These are phyloP conservation scores for Urochloa ruziziensis DNA, from an alignment of 176 grass and related monocot species.

Conservation along the genomic window DNA sequence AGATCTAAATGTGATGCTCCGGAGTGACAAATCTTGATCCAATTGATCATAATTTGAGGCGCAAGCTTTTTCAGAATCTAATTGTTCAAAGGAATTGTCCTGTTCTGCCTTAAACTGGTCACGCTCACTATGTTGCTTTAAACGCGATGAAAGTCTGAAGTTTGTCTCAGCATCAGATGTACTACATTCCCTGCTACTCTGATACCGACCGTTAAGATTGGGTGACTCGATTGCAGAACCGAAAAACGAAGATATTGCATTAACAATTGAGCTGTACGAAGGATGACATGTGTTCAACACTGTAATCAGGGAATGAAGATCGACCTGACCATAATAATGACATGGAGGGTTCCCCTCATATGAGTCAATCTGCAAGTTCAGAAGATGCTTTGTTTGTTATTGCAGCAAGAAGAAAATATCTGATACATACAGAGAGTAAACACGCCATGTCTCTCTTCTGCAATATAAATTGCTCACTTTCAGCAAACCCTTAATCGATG, in stretches of 20 bases:
- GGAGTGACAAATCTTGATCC: conserved; percentile 33
- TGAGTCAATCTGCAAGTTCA: conserved; percentile 75
- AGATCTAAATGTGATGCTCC: conserved; percentile 1
- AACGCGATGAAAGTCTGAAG: conserved; percentile 7
- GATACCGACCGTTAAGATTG: conserved; percentile 26
- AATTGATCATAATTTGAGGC: conserved; percentile 28
- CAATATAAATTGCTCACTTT: conserved; percentile 9
- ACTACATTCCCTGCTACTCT: conserved; percentile 40
- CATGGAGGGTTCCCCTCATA: conserved; percentile 52
- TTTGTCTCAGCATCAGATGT: conserved; percentile 31
- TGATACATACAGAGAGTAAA: conserved; percentile 18
- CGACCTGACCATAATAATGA: conserved; percentile 68
- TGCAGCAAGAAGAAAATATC: conserved; percentile 25
- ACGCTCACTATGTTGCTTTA: conserved; percentile 13
- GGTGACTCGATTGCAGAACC: conserved; percentile 36
- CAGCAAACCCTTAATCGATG: not conserved
- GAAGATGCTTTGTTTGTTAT: conserved; percentile 28
- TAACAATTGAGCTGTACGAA: conserved; percentile 58
- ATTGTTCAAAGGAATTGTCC: conserved; percentile 30
- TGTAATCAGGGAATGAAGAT: conserved; percentile 60
- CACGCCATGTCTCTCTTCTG: not conserved
- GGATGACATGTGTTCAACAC: conserved; percentile 57
- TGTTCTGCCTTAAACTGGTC: conserved; percentile 21
- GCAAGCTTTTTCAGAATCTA: conserved; percentile 30
- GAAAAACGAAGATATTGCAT: conserved; percentile 56